Conservation (phyloP, 2,329 filamentous ascomycete species). For the Talaromyces sp. region DNA sequence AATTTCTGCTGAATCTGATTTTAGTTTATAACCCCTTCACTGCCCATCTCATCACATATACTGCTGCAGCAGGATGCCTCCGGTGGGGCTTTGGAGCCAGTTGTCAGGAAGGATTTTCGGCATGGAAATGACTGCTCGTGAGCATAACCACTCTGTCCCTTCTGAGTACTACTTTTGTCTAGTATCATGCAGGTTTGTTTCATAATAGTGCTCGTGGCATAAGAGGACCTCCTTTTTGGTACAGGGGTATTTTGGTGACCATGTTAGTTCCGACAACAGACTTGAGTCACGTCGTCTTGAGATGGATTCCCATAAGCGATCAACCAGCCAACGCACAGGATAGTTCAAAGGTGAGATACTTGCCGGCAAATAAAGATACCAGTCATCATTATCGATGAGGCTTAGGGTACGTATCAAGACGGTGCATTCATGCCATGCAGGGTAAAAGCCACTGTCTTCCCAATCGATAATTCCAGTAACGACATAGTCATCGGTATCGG, state of each 20-base stretch:
- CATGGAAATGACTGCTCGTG: too few species aligned
- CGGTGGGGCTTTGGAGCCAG: too few species aligned
- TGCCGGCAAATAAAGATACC: constrained; percentile 28
- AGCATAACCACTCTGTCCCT: too few species aligned
- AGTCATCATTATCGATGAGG: constrained; percentile 26
- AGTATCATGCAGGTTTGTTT: too few species aligned
- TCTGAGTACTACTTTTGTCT: too few species aligned
- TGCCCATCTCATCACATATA: too few species aligned
- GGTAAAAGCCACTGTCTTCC: constrained; percentile 33
- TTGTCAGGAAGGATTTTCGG: too few species aligned
- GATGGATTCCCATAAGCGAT: constrained; percentile 23
- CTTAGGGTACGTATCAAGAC: constrained; percentile 20
- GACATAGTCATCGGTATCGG: constrained; percentile 15
- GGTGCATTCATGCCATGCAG: constrained; percentile 29
- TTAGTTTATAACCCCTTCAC: too few species aligned
- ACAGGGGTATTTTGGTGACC: too few species aligned
- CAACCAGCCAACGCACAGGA: constrained; percentile 23
- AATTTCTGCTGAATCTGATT: neutral
- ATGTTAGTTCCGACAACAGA: neutral
- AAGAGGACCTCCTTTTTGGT: too few species aligned
- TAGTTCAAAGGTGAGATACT: constrained; percentile 25
- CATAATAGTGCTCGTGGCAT: too few species aligned
- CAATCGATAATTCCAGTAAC: constrained; percentile 31
- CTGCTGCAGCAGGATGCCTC: too few species aligned
- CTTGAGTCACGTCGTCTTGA: constrained; percentile 12